Conservation (phyloP, 164 flowering plant species). For the Cinnamomum chago region DNA sequence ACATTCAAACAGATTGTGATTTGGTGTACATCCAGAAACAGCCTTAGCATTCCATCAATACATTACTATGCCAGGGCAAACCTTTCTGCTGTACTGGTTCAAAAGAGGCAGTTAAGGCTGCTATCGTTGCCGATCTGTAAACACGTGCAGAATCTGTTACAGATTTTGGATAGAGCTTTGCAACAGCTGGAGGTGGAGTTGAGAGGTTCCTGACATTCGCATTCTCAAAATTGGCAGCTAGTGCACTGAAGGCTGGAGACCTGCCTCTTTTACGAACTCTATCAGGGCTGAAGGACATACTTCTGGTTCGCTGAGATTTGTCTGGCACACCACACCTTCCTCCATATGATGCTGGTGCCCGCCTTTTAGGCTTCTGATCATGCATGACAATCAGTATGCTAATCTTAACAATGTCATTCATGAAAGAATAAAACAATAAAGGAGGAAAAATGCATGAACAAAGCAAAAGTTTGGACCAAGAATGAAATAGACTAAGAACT, state of each 20-base stretch:
- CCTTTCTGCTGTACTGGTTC: conserved; percentile 34
- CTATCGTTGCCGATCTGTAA: conserved; percentile 61
- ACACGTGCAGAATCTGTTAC: conserved; percentile 52
- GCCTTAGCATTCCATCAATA: too few species aligned
- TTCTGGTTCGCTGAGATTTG: conserved; percentile 90
- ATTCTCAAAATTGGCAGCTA: conserved; percentile 89
- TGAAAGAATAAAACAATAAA: neutral
- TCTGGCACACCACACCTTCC: conserved; percentile 87
- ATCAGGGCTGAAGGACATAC: conserved; percentile 96
- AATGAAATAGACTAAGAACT: too few species aligned
- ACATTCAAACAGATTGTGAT: too few species aligned
- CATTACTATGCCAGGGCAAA: neutral
- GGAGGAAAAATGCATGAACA: too few species aligned
- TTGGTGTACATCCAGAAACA: too few species aligned
- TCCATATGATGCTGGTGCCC: conserved; percentile 29
- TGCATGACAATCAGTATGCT: neutral
- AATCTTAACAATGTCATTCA: neutral
- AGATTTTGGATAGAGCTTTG: conserved; percentile 86
- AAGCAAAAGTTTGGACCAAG: too few species aligned
- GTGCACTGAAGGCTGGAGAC: conserved; percentile 94
- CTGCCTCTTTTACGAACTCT: conserved; percentile 95
- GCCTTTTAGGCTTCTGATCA: conserved; percentile 86
- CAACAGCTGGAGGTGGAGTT: conserved; percentile 87
- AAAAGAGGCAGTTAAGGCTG: conserved; percentile 62
- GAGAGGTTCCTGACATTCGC: conserved; percentile 76